Percentiles rank a stretch among this genome's conserved stretches.
Conservation (phyloP, 306 rosid species). For the Cicer chorassanicum region DNA sequence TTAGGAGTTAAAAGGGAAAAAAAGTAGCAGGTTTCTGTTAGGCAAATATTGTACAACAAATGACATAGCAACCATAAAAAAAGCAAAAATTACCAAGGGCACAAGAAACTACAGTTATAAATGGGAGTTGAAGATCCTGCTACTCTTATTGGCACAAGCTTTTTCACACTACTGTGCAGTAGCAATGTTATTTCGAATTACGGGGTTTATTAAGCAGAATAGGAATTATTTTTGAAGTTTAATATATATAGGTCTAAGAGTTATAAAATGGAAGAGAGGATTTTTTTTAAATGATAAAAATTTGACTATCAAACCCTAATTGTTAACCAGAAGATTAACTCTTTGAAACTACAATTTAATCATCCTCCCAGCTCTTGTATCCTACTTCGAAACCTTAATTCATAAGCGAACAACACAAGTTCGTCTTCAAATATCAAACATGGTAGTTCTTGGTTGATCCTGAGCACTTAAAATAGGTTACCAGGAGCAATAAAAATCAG, state of each 20-base stretch:
- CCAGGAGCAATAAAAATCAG: neutral
- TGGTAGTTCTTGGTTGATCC: neutral
- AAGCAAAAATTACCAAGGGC: neutral
- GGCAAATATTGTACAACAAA: constrained; percentile 9
- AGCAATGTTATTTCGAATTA: constrained; percentile 14
- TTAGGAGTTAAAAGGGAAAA: constrained; percentile 30
- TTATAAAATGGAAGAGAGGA: neutral
- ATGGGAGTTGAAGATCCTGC: constrained; percentile 7
- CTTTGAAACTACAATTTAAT: constrained; percentile 3
- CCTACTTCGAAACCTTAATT: neutral
- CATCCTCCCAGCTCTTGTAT: neutral
- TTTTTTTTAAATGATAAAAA: neutral
- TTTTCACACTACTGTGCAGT: neutral
- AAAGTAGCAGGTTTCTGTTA: constrained; percentile 16
- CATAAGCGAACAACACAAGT: constrained; percentile 20
- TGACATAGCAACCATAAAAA: constrained; percentile 26
- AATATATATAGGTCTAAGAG: neutral
- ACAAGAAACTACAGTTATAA: neutral
- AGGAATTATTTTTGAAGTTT: neutral
- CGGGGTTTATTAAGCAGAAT: neutral
- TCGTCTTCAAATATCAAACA: neutral
- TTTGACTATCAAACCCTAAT: too few species aligned
- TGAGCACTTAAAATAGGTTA: neutral
- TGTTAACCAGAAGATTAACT: neutral
- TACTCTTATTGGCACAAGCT: neutral